Base-by-base conservation (phyloP, 257 asterid species). In the Scutellaria barbata region DNA sequence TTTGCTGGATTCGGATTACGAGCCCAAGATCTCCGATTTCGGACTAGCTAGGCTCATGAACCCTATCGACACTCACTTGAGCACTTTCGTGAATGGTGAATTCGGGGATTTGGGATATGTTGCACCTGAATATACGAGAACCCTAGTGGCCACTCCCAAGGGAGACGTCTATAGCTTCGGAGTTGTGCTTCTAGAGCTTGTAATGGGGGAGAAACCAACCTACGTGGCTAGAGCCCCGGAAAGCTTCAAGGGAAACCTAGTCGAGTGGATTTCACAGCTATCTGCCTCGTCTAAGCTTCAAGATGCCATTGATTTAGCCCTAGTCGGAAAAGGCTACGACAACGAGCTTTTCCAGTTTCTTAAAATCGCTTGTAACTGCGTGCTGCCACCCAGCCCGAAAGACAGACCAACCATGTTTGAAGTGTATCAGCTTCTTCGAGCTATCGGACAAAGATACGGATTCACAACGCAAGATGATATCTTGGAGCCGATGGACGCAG, bases 11-110 rank as follows among this genome's bases (percentile, higher is more conserved):
- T 40, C 30, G 2, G 86, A 81, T 47, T 88, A 69, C 4, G 95
- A 85, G 43, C 89, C 91, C 30, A 87, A 80, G 52, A 88, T 92
- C 51, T 90, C 98, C 3, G 97, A 90, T 76, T 90, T 92, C 46
- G 98, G 97, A 11, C 92, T 92, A 1, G 97, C 97, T 2, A 73
- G 98, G 76, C 95, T 92, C 51, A 87, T 92, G 98, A 90, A 92
- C 69, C 98, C 97, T 0, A 68, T 90, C 6, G 97, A 92, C 83
- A 85, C 97, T 20, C 98, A 90, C 74, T 73, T 92, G 83, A 92
- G 96, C 72, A 92, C 98, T 13, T 90, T 90, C 12, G 96, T 92
- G 71, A 92, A 92, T 25, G 96, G 98, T 5, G 96, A 92, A 63
- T 92, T 92, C 1, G 98, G 98, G 22, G 96, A 92, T 56, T 80